A percentile compares a stretch with the other conserved stretches of the same genome.
Evolutionary conservation across 352 stramenopile genomes (phyloP).

Genomic region (Peronospora belbahrii): DNA sequence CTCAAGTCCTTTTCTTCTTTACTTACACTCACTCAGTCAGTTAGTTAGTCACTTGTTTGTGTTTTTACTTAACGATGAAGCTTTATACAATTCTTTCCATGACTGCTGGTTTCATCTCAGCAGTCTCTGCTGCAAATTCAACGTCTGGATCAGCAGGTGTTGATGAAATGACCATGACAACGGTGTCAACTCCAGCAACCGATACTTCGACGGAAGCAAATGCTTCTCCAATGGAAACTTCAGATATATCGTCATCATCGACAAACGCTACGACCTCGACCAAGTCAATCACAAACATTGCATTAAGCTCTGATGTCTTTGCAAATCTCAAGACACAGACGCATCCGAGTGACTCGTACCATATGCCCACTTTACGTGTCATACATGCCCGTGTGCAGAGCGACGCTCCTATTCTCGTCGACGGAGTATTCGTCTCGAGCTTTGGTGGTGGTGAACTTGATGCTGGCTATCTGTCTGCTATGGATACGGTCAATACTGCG

Average conservation of each 20-base stretch:
- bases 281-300: neutral
- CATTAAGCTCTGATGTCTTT: constrained; percentile 12
- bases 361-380: constrained; percentile 53
- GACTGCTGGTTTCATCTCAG: constrained; percentile 7
- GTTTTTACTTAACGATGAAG: constrained; percentile 25
- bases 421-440: constrained; percentile 52
- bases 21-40: neutral
- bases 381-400: constrained; percentile 69
- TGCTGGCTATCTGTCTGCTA: constrained; percentile 45
- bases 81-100: constrained; percentile 16
- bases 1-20: constrained; percentile 11
- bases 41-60: too few relatives aligned
- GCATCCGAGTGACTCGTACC: constrained; percentile 31
- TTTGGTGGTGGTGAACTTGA: constrained; percentile 46
- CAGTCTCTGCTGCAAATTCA: constrained; percentile 6
- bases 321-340: constrained; percentile 29
- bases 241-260: too few relatives aligned
- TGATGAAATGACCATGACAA: neutral
- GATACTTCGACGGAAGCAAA: neutral
- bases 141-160: neutral
- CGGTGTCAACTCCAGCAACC: constrained; percentile 1
- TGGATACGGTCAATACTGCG: constrained; percentile 73
- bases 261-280: neutral
- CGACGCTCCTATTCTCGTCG: constrained; percentile 48
- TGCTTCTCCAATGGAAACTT: too few relatives aligned